Base-by-base conservation (phyloP, 192 early-diverging fungal genomes). In the Coemansia sp. region DNA sequence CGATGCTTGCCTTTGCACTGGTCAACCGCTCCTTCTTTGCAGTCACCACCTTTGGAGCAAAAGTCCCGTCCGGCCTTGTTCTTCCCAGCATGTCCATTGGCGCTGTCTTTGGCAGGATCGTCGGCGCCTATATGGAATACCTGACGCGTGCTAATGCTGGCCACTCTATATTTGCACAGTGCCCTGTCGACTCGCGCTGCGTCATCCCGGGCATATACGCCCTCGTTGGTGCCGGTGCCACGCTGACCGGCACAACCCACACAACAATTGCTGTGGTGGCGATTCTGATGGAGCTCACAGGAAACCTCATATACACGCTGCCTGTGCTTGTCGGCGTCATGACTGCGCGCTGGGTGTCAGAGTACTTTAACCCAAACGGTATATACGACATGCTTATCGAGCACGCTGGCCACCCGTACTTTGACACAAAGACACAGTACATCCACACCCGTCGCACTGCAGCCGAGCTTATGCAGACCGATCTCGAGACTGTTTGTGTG, bases 201-300 rank as follows among this genome's bases (percentile, higher is more conserved):
- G 82, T 91, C 4, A 88, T 85, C 3, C 90, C 89, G 6, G 90
- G 89, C 14, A 86, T 85, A 5, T 93, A 93, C 61, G 85, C 89
- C 13, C 67, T 84, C 43, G 77, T 85, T n/a, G 85, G 85, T 19
- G 85, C 80, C 2, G 85, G 81, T 8, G 85, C 85, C 11, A 72
- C 79, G 19, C 72, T 86, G 49, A 70, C 77, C 15, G 80, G 88
- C 23, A 74, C 86, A 23, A 91, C 89, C 0, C 73, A 86, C 56
- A 87, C 87, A 61, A 89, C 83, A 4, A 82, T 87, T 23, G 83
- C 85, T 1, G 75, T 87, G 1, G 76, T 89, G 4, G 90, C 91
- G 22, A 85, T 92, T 59, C 85, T 92, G 79, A 91, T 92, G 75
- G 91, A 92, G 78, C 85, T 92, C 20, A 92, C 91, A 17, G 91